phyloP scores from a whole-genome alignment of 495 filamentous ascomycete species.

The Sordaria brevicollis region DNA sequence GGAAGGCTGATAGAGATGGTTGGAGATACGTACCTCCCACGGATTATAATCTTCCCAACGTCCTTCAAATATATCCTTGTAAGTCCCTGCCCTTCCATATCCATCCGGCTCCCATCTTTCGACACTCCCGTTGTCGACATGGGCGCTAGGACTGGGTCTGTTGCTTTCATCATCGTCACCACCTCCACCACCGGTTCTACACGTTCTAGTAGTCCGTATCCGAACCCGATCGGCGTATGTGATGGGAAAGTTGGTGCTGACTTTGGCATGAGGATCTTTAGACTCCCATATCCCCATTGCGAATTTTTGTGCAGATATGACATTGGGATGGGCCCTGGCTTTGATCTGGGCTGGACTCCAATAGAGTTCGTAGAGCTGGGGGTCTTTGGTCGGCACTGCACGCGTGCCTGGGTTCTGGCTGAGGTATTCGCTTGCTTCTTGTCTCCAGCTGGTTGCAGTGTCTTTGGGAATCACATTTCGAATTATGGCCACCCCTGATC shows the following conservation, averaged over 20 bases:
- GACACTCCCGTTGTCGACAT: conserved; percentile 65
- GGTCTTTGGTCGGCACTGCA: conserved; percentile 29
- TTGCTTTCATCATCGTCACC: neutral
- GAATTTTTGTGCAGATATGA: conserved; percentile 64
- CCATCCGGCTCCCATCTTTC: conserved; percentile 85
- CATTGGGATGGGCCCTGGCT: conserved; percentile 62
- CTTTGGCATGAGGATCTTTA: conserved; percentile 46
- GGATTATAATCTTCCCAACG: conserved; percentile 76
- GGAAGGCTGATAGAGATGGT: neutral
- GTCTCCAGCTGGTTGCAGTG: conserved; percentile 42
- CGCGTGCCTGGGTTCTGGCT: conserved; percentile 38
- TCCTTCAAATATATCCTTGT: conserved; percentile 59
- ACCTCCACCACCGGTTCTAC: neutral
- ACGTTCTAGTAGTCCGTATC: conserved; percentile 33
- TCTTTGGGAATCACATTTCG: conserved; percentile 46
- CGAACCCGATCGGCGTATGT: conserved; percentile 73
- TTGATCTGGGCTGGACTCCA: conserved; percentile 69
- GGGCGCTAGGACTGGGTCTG: conserved; percentile 31
- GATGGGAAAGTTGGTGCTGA: conserved; percentile 52
- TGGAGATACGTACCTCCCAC: conserved; percentile 44
- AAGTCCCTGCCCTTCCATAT: conserved; percentile 59
- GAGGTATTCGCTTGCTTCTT: conserved; percentile 45
- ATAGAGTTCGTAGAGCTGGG: conserved; percentile 71
- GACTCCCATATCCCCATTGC: conserved; percentile 70
- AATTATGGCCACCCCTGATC: conserved; percentile 53